phyloP scores from a whole-genome alignment of 139 green algal genomes.

The Chlamydomonas sphaeroides region DNA sequence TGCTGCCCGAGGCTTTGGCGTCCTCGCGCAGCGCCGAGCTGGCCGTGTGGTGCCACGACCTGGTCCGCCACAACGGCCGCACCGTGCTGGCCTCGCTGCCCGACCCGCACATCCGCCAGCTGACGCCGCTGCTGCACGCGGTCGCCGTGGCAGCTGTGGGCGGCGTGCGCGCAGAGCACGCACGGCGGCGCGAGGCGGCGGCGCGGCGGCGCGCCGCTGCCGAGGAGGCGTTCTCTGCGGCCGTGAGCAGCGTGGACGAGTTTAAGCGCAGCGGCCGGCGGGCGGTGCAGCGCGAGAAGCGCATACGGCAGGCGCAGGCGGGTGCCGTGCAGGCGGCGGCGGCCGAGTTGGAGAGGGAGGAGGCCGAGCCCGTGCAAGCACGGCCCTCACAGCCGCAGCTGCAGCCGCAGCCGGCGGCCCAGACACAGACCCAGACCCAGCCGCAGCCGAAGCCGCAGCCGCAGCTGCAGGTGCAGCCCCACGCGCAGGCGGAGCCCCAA shows the following conservation, averaged over 20 bases:
- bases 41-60: constrained; percentile 7
- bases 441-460: neutral
- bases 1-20: neutral
- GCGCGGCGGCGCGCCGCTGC: neutral
- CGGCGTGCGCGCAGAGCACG: neutral
- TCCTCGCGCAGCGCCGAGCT: constrained; percentile 3
- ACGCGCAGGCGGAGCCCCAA: neutral
- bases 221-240: neutral
- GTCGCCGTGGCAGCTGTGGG: constrained; percentile 5
- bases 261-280: constrained; percentile 8
- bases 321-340: no score
- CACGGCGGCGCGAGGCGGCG: neutral
- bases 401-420: neutral
- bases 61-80: neutral
- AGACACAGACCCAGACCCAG: neutral
- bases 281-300: constrained; percentile 10
- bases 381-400: neutral
- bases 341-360: no score
- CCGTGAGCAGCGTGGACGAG: constrained; percentile 25
- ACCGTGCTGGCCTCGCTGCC: neutral
- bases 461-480: neutral
- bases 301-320: neutral
- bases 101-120: neutral
- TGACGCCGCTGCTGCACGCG: constrained; percentile 38
- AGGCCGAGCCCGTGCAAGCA: no score